Conservation (phyloP, 2,329 filamentous ascomycete species). For the Bipolaris sorokiniana region DNA sequence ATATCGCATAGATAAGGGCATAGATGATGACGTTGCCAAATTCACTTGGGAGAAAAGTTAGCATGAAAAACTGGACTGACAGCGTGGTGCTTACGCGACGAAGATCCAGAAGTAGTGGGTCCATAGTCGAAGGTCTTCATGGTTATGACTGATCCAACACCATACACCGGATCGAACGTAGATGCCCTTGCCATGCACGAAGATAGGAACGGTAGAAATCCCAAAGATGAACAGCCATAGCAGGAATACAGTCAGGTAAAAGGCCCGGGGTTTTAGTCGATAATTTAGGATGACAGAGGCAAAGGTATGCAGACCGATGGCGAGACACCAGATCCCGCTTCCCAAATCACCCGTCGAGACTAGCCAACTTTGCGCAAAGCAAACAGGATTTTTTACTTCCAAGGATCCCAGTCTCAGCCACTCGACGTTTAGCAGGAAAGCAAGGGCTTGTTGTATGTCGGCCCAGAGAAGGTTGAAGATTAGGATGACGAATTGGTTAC, state of each 20-base stretch:
- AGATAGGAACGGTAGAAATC: slow-evolving; percentile 61
- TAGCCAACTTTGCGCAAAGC: slow-evolving; percentile 72
- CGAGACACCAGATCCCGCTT: slow-evolving; percentile 69
- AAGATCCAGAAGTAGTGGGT: slow-evolving; percentile 72
- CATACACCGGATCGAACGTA: slow-evolving; percentile 71
- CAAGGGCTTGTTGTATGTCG: slow-evolving; percentile 69
- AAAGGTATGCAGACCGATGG: slow-evolving; percentile 71
- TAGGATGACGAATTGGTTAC: slow-evolving; percentile 71
- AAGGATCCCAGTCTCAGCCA: slow-evolving; percentile 64
- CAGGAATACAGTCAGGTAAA: slow-evolving; percentile 57
- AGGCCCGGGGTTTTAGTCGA: slow-evolving; percentile 56
- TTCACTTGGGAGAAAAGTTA: slow-evolving; percentile 38
- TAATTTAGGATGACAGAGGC: slow-evolving; percentile 65
- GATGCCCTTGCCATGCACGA: slow-evolving; percentile 53
- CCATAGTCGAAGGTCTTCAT: slow-evolving; percentile 62
- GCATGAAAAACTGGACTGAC: background rate
- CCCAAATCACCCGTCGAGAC: slow-evolving; percentile 70
- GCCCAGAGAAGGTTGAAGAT: slow-evolving; percentile 73
- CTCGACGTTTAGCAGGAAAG: slow-evolving; percentile 67
- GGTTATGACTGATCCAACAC: slow-evolving; percentile 68
- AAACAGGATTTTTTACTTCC: slow-evolving; percentile 60
- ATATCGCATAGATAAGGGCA: slow-evolving; percentile 50
- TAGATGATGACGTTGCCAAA: slow-evolving; percentile 61
- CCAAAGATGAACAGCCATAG: slow-evolving; percentile 67
- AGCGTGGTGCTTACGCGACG: slow-evolving; percentile 42